phyloP scores from a whole-genome alignment of 2,329 filamentous ascomycete species.

The Leptographium lundbergii region DNA sequence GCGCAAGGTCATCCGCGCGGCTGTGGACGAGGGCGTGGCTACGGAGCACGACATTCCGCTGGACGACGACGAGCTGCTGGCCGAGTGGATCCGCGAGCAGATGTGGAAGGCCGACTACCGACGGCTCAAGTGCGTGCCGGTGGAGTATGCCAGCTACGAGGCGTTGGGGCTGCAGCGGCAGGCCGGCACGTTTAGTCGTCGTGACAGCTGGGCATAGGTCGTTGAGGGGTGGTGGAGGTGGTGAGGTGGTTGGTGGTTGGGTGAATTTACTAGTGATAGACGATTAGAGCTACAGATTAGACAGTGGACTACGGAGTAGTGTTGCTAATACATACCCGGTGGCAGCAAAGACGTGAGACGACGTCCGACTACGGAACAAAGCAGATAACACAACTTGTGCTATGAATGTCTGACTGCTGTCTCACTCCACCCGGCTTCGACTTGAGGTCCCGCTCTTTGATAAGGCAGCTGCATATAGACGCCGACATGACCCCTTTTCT shows the following conservation, averaged over 20 bases:
- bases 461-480: too few relatives aligned
- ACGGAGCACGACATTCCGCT: slow-evolving; percentile 52
- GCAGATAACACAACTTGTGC: too few relatives aligned
- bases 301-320: too few relatives aligned
- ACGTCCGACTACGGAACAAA: too few relatives aligned
- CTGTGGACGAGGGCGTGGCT: slow-evolving; percentile 56
- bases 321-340: too few relatives aligned
- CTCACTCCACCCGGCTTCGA: too few relatives aligned
- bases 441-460: too few relatives aligned
- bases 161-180: slow-evolving; percentile 33
- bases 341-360: too few relatives aligned
- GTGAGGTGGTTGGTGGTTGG: background rate
- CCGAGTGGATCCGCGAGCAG: slow-evolving; percentile 63
- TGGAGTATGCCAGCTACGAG: slow-evolving; percentile 36
- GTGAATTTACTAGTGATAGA: background rate
- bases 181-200: slow-evolving; percentile 1
- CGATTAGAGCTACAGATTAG: background rate
- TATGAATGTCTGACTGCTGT: too few relatives aligned
- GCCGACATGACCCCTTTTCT: too few relatives aligned
- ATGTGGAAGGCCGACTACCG: slow-evolving; percentile 69
- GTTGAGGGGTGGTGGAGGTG: too few relatives aligned
- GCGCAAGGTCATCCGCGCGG: slow-evolving; percentile 57
- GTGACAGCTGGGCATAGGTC: slow-evolving; percentile 5
- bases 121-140: slow-evolving; percentile 44
- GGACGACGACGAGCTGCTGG: slow-evolving; percentile 40